These are phyloP conservation scores for Fragosphaeria purpurea DNA, from an alignment of 2,329 filamentous ascomycete genomes.

Conservation along the genomic window DNA sequence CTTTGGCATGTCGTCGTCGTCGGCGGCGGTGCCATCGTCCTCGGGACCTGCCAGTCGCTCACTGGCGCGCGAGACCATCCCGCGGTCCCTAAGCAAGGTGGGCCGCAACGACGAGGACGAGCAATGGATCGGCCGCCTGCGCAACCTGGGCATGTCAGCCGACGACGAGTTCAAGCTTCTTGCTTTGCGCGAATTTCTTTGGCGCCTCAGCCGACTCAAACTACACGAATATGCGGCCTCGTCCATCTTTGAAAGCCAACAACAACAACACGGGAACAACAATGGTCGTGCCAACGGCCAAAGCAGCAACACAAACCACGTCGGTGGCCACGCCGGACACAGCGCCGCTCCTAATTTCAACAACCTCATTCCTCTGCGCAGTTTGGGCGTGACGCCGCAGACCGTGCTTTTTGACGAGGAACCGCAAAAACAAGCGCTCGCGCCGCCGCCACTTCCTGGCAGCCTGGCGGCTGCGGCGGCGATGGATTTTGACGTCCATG, in stretches of 20 bases:
- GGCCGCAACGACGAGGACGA: conserved; percentile 86
- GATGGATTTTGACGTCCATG: conserved; percentile 20
- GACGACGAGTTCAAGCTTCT: conserved; percentile 90
- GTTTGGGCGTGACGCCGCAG: conserved; percentile 68
- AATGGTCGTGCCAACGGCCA: not conserved
- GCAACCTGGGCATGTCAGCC: conserved; percentile 67
- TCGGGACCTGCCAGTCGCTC: conserved; percentile 32
- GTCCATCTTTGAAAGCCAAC: conserved; percentile 5
- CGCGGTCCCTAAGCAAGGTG: conserved; percentile 50
- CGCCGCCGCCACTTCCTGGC: conserved; percentile 18
- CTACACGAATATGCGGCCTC: conserved; percentile 35
- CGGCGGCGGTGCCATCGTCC: conserved; percentile 27
- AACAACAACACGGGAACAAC: no score
- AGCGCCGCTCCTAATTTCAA: conserved; percentile 40
- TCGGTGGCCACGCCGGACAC: not conserved
- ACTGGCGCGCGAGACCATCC: conserved; percentile 45
- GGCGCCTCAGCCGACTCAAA: conserved; percentile 68
- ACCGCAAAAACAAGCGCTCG: conserved; percentile 34
- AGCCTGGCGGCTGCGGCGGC: conserved; percentile 19
- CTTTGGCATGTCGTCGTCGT: conserved; percentile 50
- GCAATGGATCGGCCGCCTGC: conserved; percentile 76
- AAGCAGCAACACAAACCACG: conserved; percentile 19
- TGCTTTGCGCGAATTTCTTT: conserved; percentile 81
- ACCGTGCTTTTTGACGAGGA: conserved; percentile 88
- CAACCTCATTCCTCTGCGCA: conserved; percentile 63